Base-by-base conservation (phyloP, 495 filamentous ascomycete species). In the Articulospora tetracladia region DNA sequence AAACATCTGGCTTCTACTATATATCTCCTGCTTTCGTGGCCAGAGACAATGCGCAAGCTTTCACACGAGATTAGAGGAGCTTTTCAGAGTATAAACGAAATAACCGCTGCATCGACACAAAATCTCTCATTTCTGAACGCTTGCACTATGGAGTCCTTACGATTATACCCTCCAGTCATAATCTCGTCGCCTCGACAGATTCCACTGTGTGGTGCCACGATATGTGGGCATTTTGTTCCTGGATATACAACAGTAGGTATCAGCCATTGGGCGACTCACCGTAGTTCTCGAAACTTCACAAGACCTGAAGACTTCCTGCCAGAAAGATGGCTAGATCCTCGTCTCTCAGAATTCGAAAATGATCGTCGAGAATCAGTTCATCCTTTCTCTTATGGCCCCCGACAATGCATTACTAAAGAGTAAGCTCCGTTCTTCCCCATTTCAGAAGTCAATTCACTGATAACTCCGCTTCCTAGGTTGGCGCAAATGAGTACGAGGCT, bases 401-500 rank as follows among this genome's bases (percentile, higher is more conserved):
- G 76, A 0, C 74, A 76, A 25, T 82, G 79, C 59, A 66, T 80
- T 2, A 77, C 78, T 1, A 72, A 70, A 53, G 77, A 77, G 74
- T 77, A 15, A 44, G 39, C 17, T n/a, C 39, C 39, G n/a, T 44
- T 44, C 17, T 44, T 44, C 39, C 17, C 3, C 15, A n/a, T 3
- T 11, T 12, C 15, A 7, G 17, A 3, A n/a, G 39, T 11, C 3
- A 11, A 7, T 44, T 44, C n/a, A 44, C 39, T 44, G 17, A 44
- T 44, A 17, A n/a, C 17, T 7, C 10, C 3, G 17, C n/a, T n/a
- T n/a, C n/a, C n/a, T 44, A 58, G 79, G 50, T 56, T 84, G 55
- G 81, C 83, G 12, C 83, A 78, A 50, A 68, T 70, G 15, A 80
- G 84, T 61, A 79, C 82, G 72, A 71, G 73, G 10, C 60, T 78